These are phyloP conservation scores for Pisolithus tinctorius DNA, from an alignment of 768 basidiomycete genomes.

Conservation along the genomic window DNA sequence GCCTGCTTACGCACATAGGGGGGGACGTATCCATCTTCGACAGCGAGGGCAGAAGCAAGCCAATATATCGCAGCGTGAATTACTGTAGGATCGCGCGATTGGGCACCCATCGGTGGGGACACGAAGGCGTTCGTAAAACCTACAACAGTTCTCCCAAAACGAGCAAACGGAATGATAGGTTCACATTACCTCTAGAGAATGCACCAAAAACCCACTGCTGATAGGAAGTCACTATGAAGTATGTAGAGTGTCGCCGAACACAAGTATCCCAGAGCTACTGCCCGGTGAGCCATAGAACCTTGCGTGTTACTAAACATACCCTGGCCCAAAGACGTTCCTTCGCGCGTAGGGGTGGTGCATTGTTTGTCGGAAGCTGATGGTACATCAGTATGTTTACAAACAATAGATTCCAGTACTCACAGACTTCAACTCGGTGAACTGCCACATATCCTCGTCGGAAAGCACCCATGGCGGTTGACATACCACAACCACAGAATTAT, in stretches of 20 bases:
- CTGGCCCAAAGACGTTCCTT: slow-evolving; percentile 58
- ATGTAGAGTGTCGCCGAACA: slow-evolving; percentile 38
- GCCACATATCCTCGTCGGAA: slow-evolving; percentile 44
- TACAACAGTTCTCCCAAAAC: slow-evolving; percentile 14
- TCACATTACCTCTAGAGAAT: slow-evolving; percentile 44
- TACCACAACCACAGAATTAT: slow-evolving; percentile 41
- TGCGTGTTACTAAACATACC: slow-evolving; percentile 25
- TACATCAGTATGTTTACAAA: not conserved
- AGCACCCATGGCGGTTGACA: slow-evolving; percentile 59
- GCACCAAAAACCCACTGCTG: slow-evolving; percentile 56
- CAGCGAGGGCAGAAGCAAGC: slow-evolving; percentile 43
- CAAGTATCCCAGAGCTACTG: slow-evolving; percentile 46
- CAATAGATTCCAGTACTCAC: slow-evolving; percentile 8
- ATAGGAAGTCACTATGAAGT: slow-evolving; percentile 57
- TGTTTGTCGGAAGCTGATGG: slow-evolving; percentile 21
- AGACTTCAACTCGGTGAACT: slow-evolving; percentile 39
- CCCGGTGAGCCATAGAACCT: slow-evolving; percentile 5
- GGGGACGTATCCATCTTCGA: slow-evolving; percentile 24
- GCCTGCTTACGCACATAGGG: slow-evolving; percentile 14
- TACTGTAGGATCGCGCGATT: slow-evolving; percentile 40
- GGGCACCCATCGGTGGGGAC: slow-evolving; percentile 36
- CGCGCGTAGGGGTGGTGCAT: slow-evolving; percentile 42
- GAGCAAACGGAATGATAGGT: not conserved
- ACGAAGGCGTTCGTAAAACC: slow-evolving; percentile 52
- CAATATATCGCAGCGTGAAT: slow-evolving; percentile 50